Base-by-base conservation (phyloP, 73 alveolate genomes). In the Paramecium tetraurelia region DNA sequence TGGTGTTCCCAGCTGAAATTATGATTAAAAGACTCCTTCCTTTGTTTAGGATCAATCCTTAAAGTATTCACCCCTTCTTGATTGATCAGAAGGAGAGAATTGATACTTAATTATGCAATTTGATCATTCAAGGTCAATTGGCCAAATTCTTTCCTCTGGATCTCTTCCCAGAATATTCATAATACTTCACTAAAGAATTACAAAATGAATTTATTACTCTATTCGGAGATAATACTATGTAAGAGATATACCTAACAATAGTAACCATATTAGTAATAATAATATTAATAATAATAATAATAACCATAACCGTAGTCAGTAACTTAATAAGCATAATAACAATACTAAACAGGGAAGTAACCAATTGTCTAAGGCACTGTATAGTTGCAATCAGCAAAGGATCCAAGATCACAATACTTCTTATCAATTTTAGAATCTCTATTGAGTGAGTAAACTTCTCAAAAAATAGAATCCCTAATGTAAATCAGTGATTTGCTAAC, bases 391-490 rank as follows among this genome's bases (percentile, higher is more conserved):
- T 33, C 84, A 63, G 5, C 21, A 1, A 80, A 46, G 8, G 90
- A 80, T 80, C 90, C 90, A 24, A 80, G 90, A 80, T 22, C 46
- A 31, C 12, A 80, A 43, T 46, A 80, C 9, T 80, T 80, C 24
- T 46, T 44, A 20, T 80, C 10, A 80, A 31, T 80, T 14, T 41
- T 80, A 80, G 90, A 80, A 2, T 80, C 76, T 12, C 46, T 80
- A 0, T 29, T 22, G 33, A 31, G 63, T 41, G 24, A 80, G 27
- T 46, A 41, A 21, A 43, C 90, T 2, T 80, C 90, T 18, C 31
- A 41, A 24, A 80, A 80, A 80, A 80, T 80, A 22, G 90, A 80
- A 80, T 80, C 90, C 5, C 22, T 80, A 12, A 80, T 80, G 90
- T 46, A 80, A 43, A 43, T 80, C 16, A 80, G 57, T 80, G 90